Conservation (phyloP, 208 protist species). For the Polymyxa betae region DNA sequence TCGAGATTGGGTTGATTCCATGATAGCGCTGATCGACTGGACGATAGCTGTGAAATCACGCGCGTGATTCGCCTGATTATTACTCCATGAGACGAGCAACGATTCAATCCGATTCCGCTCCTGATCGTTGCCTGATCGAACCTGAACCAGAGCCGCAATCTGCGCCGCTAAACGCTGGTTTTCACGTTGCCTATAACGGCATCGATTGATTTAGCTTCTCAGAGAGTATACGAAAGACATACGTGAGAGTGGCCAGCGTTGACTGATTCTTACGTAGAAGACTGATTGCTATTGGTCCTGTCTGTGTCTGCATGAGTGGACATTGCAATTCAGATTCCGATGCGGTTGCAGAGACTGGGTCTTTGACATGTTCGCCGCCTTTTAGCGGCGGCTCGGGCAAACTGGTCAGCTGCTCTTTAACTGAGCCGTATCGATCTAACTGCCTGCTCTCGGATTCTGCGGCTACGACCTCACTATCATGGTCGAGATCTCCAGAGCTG, state of each 20-base stretch:
- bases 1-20: background rate
- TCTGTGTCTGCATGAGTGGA: background rate
- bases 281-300: background rate
- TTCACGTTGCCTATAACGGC: background rate
- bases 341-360: background rate
- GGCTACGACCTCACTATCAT: no score
- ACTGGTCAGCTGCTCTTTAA: no score
- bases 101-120: background rate
- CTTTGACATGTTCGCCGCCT: background rate
- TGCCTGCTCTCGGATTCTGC: no score
- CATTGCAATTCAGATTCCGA: background rate
- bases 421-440: no score
- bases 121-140: background rate
- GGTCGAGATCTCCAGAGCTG: no score
- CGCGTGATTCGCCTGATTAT: background rate
- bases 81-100: background rate
- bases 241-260: background rate
- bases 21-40: constrained; percentile 32
- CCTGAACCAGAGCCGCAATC: background rate
- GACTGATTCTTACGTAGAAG: background rate
- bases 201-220: background rate
- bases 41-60: background rate
- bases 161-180: background rate
- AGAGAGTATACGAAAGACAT: background rate
- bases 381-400: no score